These are phyloP conservation scores for Pseudomassariella vexata DNA, from an alignment of 2,329 filamentous ascomycete genomes.

Conservation along the genomic window DNA sequence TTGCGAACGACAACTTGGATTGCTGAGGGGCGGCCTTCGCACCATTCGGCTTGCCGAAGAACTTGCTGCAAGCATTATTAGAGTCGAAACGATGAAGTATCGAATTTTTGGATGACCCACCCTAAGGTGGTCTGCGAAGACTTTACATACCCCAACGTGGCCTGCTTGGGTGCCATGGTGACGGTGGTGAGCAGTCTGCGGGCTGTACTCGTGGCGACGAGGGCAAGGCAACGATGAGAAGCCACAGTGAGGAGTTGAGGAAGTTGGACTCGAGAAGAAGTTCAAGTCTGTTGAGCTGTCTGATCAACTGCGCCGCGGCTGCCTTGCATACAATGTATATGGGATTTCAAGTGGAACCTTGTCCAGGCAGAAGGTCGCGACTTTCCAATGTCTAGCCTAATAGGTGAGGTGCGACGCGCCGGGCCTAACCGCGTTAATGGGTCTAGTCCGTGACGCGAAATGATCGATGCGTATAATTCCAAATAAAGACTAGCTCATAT, in stretches of 20 bases:
- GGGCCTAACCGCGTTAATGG: no score
- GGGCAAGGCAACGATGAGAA: conserved; percentile 14
- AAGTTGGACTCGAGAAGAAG: no score
- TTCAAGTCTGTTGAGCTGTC: no score
- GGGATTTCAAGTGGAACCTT: no score
- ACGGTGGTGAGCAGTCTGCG: conserved; percentile 12
- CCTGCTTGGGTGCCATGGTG: conserved; percentile 26
- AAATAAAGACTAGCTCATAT: no score
- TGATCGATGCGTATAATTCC: no score
- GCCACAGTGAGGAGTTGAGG: conserved; percentile 19
- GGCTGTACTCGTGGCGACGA: conserved; percentile 18
- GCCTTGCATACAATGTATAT: no score
- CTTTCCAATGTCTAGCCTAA: no score
- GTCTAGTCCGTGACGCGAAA: no score
- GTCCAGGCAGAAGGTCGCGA: no score
- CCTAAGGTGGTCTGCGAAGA: conserved; percentile 27
- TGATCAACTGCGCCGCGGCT: no score
- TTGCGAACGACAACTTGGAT: conserved; percentile 71
- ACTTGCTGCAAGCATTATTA: conserved; percentile 69
- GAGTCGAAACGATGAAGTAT: conserved; percentile 4
- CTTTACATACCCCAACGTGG: conserved; percentile 28
- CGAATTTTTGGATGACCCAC: conserved; percentile 17
- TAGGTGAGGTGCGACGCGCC: no score
- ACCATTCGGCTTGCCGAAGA: conserved; percentile 67
- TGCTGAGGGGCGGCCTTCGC: conserved; percentile 61